These are phyloP conservation scores for Clavulina sp. DNA, from an alignment of 768 basidiomycete genomes.

Conservation along the genomic window DNA sequence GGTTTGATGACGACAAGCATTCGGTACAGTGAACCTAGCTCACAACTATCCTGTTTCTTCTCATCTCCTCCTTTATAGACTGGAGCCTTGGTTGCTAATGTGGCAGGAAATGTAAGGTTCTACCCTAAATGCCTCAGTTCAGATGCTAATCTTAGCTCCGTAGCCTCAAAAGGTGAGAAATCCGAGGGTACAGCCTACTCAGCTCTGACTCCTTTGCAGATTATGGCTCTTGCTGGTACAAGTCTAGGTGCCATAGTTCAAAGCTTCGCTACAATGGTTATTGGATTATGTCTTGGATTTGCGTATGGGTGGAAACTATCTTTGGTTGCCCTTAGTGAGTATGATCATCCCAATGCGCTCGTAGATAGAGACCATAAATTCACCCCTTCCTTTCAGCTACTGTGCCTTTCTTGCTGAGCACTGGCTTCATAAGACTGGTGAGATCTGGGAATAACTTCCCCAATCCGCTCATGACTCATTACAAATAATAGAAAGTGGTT, in stretches of 20 bases:
- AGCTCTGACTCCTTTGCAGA: too few species aligned
- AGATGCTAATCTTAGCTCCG: too few species aligned
- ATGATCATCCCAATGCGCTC: too few species aligned
- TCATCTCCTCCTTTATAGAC: constrained; percentile 21
- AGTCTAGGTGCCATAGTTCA: constrained; percentile 31
- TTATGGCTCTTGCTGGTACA: constrained; percentile 18
- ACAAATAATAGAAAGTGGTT: constrained; percentile 51
- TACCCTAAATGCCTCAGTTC: not conserved
- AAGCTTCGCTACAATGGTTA: constrained; percentile 13
- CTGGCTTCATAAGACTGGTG: constrained; percentile 71
- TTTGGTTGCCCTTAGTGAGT: constrained; percentile 23
- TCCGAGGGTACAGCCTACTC: not conserved
- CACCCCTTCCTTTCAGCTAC: not conserved
- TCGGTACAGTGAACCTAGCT: too few species aligned
- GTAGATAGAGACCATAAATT: not conserved
- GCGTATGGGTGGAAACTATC: constrained; percentile 16
- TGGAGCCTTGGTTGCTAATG: constrained; percentile 22
- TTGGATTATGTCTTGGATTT: constrained; percentile 24
- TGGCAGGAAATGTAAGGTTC: constrained; percentile 16
- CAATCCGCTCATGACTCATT: too few species aligned
- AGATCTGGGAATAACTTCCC: constrained; percentile 15
- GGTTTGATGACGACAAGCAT: constrained; percentile 24
- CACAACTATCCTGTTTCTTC: not conserved
- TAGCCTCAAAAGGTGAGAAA: constrained; percentile 5
- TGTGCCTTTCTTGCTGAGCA: constrained; percentile 7